Conservation (phyloP, 2,329 filamentous ascomycete species). For the Sporothrix luriei region DNA sequence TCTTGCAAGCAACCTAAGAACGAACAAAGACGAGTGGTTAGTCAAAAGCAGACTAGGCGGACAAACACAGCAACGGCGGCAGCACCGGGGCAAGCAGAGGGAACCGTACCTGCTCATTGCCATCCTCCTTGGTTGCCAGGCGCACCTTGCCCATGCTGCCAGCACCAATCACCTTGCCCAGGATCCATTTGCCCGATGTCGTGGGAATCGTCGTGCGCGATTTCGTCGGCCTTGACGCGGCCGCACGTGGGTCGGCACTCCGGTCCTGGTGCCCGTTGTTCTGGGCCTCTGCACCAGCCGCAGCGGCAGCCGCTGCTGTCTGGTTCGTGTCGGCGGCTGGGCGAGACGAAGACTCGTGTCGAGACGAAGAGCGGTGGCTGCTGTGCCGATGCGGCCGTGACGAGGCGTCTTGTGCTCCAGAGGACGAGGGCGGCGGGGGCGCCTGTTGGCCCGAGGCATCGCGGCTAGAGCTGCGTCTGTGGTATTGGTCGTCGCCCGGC, state of each 20-base stretch:
- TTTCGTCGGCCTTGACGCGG: constrained; percentile 56
- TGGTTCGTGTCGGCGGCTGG: constrained; percentile 41
- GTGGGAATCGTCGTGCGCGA: constrained; percentile 84
- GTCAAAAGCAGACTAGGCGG: background rate
- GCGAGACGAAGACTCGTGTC: constrained; percentile 27
- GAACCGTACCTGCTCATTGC: constrained; percentile 78
- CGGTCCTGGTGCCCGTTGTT: constrained; percentile 38
- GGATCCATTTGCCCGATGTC: constrained; percentile 86
- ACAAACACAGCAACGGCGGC: constrained; percentile 22
- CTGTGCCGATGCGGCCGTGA: constrained; percentile 53
- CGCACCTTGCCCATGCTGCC: constrained; percentile 99
- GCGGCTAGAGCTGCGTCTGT: constrained; percentile 59
- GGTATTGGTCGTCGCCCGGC: constrained; percentile 31
- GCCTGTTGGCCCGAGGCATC: constrained; percentile 48
- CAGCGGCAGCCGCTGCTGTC: constrained; percentile 44
- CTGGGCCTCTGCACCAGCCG: constrained; percentile 37
- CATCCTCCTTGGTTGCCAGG: constrained; percentile 85
- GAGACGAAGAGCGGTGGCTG: constrained; percentile 52
- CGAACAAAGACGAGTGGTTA: constrained; percentile 15
- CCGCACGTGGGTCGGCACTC: constrained; percentile 51
- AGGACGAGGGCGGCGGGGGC: background rate
- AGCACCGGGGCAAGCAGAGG: background rate
- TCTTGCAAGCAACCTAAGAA: constrained; percentile 92
- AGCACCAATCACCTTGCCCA: constrained; percentile 95
- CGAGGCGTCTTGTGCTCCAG: constrained; percentile 49